phyloP scores from a whole-genome alignment of 306 rosid genomes.

The Quercus gilva region DNA sequence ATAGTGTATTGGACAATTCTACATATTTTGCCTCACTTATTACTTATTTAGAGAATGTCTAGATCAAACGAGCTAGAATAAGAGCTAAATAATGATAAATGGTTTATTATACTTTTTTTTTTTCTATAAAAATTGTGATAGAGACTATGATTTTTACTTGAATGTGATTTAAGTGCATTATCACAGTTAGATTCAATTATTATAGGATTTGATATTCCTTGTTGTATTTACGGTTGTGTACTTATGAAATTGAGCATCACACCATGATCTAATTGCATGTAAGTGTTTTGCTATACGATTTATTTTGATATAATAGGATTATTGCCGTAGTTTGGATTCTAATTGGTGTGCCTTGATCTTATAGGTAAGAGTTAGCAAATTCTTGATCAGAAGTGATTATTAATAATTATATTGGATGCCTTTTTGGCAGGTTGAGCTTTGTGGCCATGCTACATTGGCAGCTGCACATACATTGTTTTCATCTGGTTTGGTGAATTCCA shows the following conservation, averaged over 20 bases:
- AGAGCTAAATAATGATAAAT: no score
- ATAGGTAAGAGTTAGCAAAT: neutral
- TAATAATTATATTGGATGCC: neutral
- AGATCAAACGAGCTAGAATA: no score
- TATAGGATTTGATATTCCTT: no score
- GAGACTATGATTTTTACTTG: neutral
- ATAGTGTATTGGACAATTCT: no score
- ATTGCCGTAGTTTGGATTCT: neutral
- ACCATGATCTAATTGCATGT: no score
- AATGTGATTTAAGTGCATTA: neutral
- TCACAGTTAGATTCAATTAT: no score
- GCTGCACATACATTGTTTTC: constrained; percentile 57
- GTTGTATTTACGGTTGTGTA: no score
- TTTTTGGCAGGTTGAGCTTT: constrained; percentile 61
- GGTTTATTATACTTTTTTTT: no score
- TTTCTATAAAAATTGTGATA: neutral
- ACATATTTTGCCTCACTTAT: no score
- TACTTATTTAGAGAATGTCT: no score
- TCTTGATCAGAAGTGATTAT: neutral
- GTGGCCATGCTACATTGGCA: constrained; percentile 90
- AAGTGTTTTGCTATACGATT: no score
- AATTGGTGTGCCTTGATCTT: neutral
- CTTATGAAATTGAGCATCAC: no score
- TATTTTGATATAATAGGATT: neutral
- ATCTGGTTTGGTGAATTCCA: constrained; percentile 38